Evolutionary conservation across 768 basidiomycete species (phyloP), one percentile per base, ranked within the genome.

Genomic region (Exidia glandulosa): DNA sequence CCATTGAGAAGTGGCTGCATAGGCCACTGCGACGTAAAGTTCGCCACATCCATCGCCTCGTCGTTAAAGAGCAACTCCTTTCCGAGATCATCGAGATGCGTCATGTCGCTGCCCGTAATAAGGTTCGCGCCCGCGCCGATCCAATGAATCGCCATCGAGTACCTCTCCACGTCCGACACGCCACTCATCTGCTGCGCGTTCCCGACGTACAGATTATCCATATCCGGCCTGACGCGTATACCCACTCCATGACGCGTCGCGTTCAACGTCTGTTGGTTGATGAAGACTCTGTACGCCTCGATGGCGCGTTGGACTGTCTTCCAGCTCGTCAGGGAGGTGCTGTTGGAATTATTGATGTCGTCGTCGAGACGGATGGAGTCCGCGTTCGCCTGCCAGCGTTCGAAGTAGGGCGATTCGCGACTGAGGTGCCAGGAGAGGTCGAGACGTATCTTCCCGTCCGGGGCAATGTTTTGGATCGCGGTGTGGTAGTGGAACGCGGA

Each of bases 401-500:
- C 29, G 14, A 32, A 59, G 13, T 9, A 37, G 3, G 58, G 45
- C n/a, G n/a, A n/a, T 13, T 47, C 33, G 5, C 41, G 58, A 16
- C 32, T 45, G 16, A 59, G 58, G 41, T 59, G 45, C 58, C 58
- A 59, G 41, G 58, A 59, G 23, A 59, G 31, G 41, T 59, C 58
- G 23, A 59, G 47, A 1, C 58, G 37, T 29, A 59, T 59, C 3
- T 29, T n/a, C n/a, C n/a, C n/a, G n/a, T n/a, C 27, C 33, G 41
- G 58, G 14, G 58, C 45, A 23, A 48, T 30, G 14, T 45, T 23
- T 23, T 27, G 23, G 27, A 59, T 47, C 19, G 41, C 41, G 16
- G 29, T 48, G 58, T 59, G 58, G 41, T 47, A 59, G 58, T 41
- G 36, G 10, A 45, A n/a, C 12, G 45, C 57, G 29, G 36, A 41